Base-by-base conservation (phyloP, 805 yeast species). In the Candida coquimbonensis region DNA sequence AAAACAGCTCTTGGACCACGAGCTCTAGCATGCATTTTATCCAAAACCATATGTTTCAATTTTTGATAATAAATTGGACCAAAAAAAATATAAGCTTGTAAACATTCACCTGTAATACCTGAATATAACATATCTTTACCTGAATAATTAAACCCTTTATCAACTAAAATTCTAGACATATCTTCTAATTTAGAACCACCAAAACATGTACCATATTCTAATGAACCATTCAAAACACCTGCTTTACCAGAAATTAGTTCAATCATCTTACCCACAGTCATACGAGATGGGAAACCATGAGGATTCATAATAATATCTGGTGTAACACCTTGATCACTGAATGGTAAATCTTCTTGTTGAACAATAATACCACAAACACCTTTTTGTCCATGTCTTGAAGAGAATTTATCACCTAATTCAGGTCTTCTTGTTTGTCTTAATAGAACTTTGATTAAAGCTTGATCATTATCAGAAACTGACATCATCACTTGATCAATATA, bases 341-440 rank as follows among this genome's bases (percentile, higher is more conserved):
- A 91, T 13, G 99, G 99, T 75, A 91, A 74, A 60, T 91, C 99
- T 56, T 91, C 98, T 63, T 91, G 98, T 55, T 88, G 89, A 6
- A 91, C 97, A 64, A 91, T 93, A 55, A 93, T 88, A 68, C 99
- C 98, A 72, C 98, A 91, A 29, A 93, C 98, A 79, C 99, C 99
- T 73, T 91, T 91, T 65, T 91, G 99, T 36, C 99, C 99, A 69
- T 91, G 98, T 67, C 99, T 80, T 1, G 96, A 88, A 2, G 97
- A 89, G 61, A 93, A 93, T 66, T 93, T 93, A 62, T 93, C 99
- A 53, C 99, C 99, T 43, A 93, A 70, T 68, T 93, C 99, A 0
- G 99, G 99, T 63, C 98, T 80, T 72, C 99, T 81, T 5, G 97
- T 89, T 63, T 93, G 99, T 63, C 99, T 78, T 49, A 93, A 68